Evolutionary conservation across 805 yeast species (phyloP).

Genomic region (Brettanomyces naardenensis): DNA sequence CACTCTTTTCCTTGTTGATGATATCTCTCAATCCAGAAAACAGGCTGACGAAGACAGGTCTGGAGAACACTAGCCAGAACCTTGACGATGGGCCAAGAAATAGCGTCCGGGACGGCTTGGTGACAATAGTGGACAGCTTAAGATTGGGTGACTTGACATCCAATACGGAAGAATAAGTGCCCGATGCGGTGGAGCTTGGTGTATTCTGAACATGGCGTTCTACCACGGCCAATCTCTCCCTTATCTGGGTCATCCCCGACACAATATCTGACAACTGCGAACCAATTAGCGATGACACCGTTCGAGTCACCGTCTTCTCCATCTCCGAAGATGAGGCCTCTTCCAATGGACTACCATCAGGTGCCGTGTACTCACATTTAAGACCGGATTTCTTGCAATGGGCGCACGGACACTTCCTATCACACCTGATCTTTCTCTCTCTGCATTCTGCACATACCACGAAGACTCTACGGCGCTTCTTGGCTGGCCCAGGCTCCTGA

Average conservation of each 20-base stretch:
- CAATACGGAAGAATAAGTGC: too few relatives aligned
- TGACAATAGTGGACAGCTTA: too few relatives aligned
- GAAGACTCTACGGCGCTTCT: conserved; percentile 6
- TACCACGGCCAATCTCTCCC: background rate
- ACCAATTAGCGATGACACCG: too few relatives aligned
- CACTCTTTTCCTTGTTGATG: background rate
- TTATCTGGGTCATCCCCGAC: too few relatives aligned
- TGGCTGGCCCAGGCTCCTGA: background rate
- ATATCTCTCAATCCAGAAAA: background rate
- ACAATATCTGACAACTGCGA: too few relatives aligned
- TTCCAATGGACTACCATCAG: background rate
- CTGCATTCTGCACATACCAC: conserved; percentile 10
- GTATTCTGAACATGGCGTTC: background rate
- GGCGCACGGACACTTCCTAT: conserved; percentile 9
- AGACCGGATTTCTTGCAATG: conserved; percentile 7
- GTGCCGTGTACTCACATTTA: background rate
- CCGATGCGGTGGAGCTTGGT: too few relatives aligned
- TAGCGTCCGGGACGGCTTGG: too few relatives aligned
- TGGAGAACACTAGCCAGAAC: background rate
- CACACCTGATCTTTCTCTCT: conserved; percentile 10
- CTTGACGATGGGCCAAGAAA: background rate
- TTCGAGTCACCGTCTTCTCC: background rate
- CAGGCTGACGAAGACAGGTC: background rate
- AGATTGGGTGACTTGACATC: too few relatives aligned
- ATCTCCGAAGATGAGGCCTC: background rate